Evolutionary conservation across 192 early-diverging fungal genomes (phyloP).

Genomic region (Umbelopsis vinacea): DNA sequence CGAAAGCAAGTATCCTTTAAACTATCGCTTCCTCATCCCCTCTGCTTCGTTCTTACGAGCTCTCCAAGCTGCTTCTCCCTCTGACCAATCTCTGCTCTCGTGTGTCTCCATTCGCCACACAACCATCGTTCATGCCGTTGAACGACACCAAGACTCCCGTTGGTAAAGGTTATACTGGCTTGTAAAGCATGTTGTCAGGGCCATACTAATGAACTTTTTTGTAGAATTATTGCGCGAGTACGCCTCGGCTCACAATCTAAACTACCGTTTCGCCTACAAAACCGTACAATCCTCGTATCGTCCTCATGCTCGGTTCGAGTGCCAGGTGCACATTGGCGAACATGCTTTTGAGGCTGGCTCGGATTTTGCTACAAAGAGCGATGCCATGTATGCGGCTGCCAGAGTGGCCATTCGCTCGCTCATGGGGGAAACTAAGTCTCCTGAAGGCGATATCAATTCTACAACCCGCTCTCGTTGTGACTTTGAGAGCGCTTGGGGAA

Average conservation of each 20-base stretch:
- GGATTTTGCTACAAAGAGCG: conserved; percentile 27
- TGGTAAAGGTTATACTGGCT: background rate
- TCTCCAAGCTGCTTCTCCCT: conserved; percentile 1
- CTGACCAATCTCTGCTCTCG: background rate
- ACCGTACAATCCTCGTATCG: conserved; percentile 13
- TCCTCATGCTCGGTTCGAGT: conserved; percentile 18
- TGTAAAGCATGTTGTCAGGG: background rate
- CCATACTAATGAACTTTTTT: background rate
- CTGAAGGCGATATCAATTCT: background rate
- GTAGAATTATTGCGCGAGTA: conserved; percentile 20
- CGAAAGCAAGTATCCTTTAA: background rate
- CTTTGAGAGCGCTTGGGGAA: conserved; percentile 26
- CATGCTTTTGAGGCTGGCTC: conserved; percentile 6
- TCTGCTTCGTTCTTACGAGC: background rate
- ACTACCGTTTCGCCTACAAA: conserved; percentile 7
- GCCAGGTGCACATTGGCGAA: conserved; percentile 19
- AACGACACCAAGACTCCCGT: conserved; percentile 22
- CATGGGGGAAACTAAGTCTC: conserved; percentile 14
- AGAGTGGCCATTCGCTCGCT: conserved; percentile 12
- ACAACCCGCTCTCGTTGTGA: conserved; percentile 14
- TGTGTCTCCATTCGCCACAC: background rate
- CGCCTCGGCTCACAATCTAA: conserved; percentile 12
- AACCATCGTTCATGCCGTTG: background rate
- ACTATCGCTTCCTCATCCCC: background rate
- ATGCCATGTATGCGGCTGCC: conserved; percentile 22